Base-by-base conservation (phyloP, 257 asterid genomes). In the Linaria vulgaris region DNA sequence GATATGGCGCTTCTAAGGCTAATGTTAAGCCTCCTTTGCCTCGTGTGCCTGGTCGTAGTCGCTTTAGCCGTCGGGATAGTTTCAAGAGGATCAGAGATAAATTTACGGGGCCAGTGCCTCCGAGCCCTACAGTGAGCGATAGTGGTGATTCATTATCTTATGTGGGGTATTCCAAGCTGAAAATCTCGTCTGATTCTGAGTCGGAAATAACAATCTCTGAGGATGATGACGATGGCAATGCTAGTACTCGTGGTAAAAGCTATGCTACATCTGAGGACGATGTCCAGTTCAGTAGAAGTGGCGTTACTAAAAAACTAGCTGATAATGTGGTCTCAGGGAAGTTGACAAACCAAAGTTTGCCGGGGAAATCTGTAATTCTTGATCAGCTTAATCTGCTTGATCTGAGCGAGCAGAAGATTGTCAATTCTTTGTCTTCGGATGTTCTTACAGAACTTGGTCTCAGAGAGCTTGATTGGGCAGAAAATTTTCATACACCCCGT, bases 1-100 rank as follows among this genome's bases (percentile, higher is more conserved):
- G 83, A 19, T 54, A 51, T 41, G 96, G 95, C 53, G 98, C 90
- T 68, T 85, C 97, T 44, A 86, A 72, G 78, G 97, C 82, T 30
- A 85, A 80, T 68, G 73, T 83, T 20, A 92, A 75, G 74, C 96
- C 94, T 43, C 95, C 96, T 22, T 63, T 89, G 75, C 97, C 95
- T 46, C 97, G 91, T 24, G 78, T 72, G 27, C 85, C 83, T 0
- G 83, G 86, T 25, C 80, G 83, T 17, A 87, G 85, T 67, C 94
- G 89, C 44, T 85, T 92, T 39, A 74, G 94, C 58, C 82, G 84
- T 10, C 78, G 85, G n/a, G 89, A 86, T 55, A 88, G 83, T 77
- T 64, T 89, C 60, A 89, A 85, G 72, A 89, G 81, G 76, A 68
- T 85, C 22, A 85, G 89, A 70, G 94, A 89, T 51, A 85, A 81